Conservation (phyloP, 2,329 filamentous ascomycete genomes). For the Alternaria triticimaculans region DNA sequence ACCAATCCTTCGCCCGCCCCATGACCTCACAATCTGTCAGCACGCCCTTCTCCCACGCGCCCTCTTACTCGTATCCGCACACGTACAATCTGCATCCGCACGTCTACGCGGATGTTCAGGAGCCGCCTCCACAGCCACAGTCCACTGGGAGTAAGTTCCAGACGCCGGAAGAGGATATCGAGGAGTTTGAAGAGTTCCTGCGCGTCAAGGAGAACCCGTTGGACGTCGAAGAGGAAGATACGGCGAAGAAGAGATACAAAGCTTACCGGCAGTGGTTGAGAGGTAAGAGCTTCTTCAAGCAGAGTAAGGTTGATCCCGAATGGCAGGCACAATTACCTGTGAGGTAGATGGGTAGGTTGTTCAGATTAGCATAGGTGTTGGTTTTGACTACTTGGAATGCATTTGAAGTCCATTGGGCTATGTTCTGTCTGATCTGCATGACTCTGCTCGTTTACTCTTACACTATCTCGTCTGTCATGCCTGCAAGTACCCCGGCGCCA, state of each 20-base stretch:
- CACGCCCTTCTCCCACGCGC: conserved; percentile 44
- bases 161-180: conserved; percentile 68
- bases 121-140: conserved; percentile 9
- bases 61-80: conserved; percentile 32
- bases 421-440: not conserved
- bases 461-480: conserved; percentile 48
- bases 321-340: conserved; percentile 47
- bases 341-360: conserved; percentile 18
- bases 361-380: not conserved
- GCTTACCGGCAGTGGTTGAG: conserved; percentile 93
- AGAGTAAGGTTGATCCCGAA: conserved; percentile 65
- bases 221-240: conserved; percentile 86
- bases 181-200: conserved; percentile 78
- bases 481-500: conserved; percentile 62
- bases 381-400: not conserved
- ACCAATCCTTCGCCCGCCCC: conserved; percentile 38
- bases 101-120: conserved; percentile 14
- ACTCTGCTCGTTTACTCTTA: conserved; percentile 6
- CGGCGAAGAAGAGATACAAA: conserved; percentile 93
- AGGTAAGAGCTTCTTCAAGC: conserved; percentile 96
- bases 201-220: conserved; percentile 81
- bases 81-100: conserved; percentile 24
- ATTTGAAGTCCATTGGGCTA: not conserved
- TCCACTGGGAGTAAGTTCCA: conserved; percentile 50
- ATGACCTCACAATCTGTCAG: conserved; percentile 34